A percentile compares a stretch with the other conserved stretches of the same genome.
Evolutionary conservation across 495 filamentous ascomycete genomes (phyloP).

Genomic region (Penicillium coprophilum): DNA sequence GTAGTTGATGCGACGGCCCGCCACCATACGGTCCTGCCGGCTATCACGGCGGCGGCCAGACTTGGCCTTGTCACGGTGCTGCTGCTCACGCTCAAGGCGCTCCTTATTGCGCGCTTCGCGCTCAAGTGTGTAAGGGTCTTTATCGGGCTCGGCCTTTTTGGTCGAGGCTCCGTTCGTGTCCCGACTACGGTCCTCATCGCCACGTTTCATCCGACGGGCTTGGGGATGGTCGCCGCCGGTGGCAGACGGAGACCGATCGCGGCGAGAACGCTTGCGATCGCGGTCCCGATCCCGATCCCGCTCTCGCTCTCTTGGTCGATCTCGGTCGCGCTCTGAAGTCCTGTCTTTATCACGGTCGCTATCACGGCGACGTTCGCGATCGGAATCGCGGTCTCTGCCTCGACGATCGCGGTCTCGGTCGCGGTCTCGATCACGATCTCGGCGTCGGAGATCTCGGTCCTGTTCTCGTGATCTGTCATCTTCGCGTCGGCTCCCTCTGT

Average conservation of each 20-base stretch:
- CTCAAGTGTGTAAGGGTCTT: constrained; percentile 73
- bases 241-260: constrained; percentile 49
- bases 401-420: constrained; percentile 27
- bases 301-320: constrained; percentile 31
- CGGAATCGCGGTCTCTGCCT: constrained; percentile 32
- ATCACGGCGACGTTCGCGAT: constrained; percentile 33
- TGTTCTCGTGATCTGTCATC: constrained; percentile 29
- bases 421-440: constrained; percentile 31
- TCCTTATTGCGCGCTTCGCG: constrained; percentile 75
- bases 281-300: constrained; percentile 48
- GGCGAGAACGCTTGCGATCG: constrained; percentile 56
- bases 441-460: constrained; percentile 31
- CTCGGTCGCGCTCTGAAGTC: constrained; percentile 34
- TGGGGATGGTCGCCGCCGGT: constrained; percentile 40
- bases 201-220: constrained; percentile 44
- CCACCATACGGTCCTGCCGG: constrained; percentile 51
- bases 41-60: constrained; percentile 52
- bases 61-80: constrained; percentile 60
- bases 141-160: constrained; percentile 36
- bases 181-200: constrained; percentile 29
- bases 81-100: constrained; percentile 72
- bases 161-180: constrained; percentile 15
- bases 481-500: constrained; percentile 44
- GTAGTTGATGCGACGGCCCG: constrained; percentile 53
- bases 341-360: constrained; percentile 38